These are phyloP conservation scores for Carpinus viminea DNA, from an alignment of 306 rosid species.

Conservation along the genomic window DNA sequence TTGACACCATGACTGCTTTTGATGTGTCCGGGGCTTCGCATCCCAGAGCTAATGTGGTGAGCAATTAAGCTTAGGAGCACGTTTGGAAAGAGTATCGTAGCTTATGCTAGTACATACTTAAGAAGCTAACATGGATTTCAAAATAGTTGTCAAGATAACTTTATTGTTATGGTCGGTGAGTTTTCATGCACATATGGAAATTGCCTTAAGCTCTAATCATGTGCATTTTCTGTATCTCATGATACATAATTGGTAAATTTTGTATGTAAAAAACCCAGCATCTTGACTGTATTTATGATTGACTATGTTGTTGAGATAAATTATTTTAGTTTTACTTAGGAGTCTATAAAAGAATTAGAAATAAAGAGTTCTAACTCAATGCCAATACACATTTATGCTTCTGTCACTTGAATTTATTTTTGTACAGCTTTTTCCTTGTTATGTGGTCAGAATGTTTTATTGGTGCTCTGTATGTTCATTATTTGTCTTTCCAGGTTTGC, in stretches of 20 bases:
- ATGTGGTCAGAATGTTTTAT: slow-evolving; percentile 6
- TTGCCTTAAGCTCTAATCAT: neutral
- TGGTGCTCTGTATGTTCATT: slow-evolving; percentile 12
- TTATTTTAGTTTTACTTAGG: no score
- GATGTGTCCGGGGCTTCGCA: slow-evolving; percentile 60
- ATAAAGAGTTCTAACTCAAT: neutral
- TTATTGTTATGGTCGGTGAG: neutral
- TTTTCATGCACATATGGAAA: neutral
- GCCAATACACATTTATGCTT: neutral
- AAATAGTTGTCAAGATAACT: neutral
- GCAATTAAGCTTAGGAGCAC: slow-evolving; percentile 16
- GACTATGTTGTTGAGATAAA: neutral
- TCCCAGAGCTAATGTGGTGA: slow-evolving; percentile 50
- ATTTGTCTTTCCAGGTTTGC: slow-evolving; percentile 47
- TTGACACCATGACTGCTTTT: slow-evolving; percentile 74
- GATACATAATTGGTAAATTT: neutral
- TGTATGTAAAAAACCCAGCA: neutral
- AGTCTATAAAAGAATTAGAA: neutral
- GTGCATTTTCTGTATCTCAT: neutral
- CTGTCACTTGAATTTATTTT: neutral
- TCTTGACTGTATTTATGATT: neutral
- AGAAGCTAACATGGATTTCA: slow-evolving; percentile 3
- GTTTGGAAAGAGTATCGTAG: slow-evolving; percentile 1
- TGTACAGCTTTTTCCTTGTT: slow-evolving; percentile 3
- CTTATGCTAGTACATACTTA: slow-evolving; percentile 3